A percentile compares a stretch with the other conserved stretches of the same genome.
Conservation (phyloP, 1,284 basidiomycete species). For the Cutaneotrichosporon dermatis region DNA sequence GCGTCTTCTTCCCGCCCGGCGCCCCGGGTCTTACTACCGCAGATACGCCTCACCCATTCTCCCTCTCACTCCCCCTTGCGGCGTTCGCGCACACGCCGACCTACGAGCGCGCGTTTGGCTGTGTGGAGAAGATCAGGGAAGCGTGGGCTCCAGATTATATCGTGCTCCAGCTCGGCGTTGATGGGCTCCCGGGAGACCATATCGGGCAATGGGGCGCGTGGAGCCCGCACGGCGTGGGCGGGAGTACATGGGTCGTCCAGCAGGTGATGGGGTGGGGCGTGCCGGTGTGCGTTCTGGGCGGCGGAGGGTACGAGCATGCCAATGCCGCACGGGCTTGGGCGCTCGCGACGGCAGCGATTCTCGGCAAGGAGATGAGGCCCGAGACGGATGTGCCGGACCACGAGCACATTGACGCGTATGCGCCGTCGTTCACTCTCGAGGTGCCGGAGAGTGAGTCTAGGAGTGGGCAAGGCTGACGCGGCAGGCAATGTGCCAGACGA, state of each 20-base stretch:
- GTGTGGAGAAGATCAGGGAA: constrained; percentile 59
- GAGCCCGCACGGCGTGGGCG: constrained; percentile 60
- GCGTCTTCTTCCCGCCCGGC: constrained; percentile 71
- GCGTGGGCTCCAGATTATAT: constrained; percentile 72
- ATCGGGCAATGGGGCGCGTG: constrained; percentile 66
- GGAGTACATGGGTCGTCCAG: constrained; percentile 65
- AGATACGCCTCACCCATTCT: constrained; percentile 62
- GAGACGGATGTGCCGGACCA: constrained; percentile 69
- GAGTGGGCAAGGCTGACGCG: neutral
- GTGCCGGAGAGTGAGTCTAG: constrained; percentile 53
- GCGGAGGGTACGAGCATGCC: constrained; percentile 74
- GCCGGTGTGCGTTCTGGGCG: constrained; percentile 48
- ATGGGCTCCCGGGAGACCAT: constrained; percentile 79
- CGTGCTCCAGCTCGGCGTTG: constrained; percentile 79
- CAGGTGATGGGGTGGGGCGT: constrained; percentile 62
- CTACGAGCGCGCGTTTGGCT: constrained; percentile 60
- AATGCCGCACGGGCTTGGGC: constrained; percentile 83
- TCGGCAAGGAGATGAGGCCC: constrained; percentile 55
- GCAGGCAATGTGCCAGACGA: constrained; percentile 65
- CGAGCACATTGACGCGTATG: constrained; percentile 62
- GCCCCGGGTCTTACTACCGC: constrained; percentile 46
- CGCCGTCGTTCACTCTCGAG: constrained; percentile 72
- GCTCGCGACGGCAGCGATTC: constrained; percentile 67
- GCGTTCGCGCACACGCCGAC: constrained; percentile 62
- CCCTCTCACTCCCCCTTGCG: constrained; percentile 67